Conservation (phyloP, 1,284 basidiomycete species). For the Moesziomyces sp. region DNA sequence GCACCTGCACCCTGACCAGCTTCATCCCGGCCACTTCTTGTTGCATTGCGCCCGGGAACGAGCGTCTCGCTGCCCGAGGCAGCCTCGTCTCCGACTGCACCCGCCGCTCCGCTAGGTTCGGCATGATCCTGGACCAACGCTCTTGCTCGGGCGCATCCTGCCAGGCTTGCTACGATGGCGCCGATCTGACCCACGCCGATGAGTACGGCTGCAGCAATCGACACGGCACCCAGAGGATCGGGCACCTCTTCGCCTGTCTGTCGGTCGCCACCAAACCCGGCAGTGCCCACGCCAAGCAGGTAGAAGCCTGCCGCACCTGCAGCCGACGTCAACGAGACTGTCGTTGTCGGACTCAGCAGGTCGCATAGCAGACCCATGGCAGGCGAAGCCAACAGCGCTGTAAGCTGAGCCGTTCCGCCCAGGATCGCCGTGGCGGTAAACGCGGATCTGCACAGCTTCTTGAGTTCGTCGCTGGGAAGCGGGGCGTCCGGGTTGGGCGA, state of each 20-base stretch:
- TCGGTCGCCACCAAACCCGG: constrained; percentile 24
- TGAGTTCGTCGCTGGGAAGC: constrained; percentile 47
- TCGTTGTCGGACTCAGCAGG: constrained; percentile 24
- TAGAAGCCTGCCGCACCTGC: constrained; percentile 40
- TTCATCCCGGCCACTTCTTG: neutral
- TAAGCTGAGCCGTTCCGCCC: constrained; percentile 48
- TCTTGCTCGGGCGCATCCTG: constrained; percentile 39
- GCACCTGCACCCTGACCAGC: constrained; percentile 35
- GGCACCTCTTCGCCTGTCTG: constrained; percentile 34
- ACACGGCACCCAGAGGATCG: constrained; percentile 31
- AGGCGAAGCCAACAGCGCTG: constrained; percentile 46
- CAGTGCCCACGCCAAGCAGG: constrained; percentile 33
- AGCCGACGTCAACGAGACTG: constrained; percentile 35
- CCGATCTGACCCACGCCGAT: constrained; percentile 52
- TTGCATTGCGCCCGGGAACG: neutral
- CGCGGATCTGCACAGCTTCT: constrained; percentile 48
- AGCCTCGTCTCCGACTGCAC: constrained; percentile 2
- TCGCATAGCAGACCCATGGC: constrained; percentile 49
- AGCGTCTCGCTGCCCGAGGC: constrained; percentile 6
- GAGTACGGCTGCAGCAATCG: constrained; percentile 39
- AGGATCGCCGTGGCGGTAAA: constrained; percentile 51
- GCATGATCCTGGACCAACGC: constrained; percentile 9
- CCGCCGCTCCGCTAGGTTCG: neutral
- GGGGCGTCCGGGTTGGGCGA: constrained; percentile 36
- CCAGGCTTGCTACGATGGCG: constrained; percentile 49